Percentiles rank a stretch among this genome's conserved stretches.
Conservation (phyloP, 2,329 filamentous ascomycete genomes). For the Karstenula rhodostoma region DNA sequence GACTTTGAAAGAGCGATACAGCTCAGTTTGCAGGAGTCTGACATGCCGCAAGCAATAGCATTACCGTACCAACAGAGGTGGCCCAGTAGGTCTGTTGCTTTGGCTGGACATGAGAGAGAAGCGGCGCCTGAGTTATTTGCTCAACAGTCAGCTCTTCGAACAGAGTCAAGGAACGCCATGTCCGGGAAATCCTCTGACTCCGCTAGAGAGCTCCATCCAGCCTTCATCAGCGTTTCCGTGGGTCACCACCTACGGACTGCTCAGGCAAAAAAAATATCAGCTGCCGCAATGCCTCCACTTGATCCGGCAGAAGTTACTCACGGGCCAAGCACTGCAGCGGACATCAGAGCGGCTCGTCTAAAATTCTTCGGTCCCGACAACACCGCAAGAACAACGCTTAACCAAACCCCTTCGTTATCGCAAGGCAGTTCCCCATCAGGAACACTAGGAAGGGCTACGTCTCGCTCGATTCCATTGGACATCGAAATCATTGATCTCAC, state of each 20-base stretch:
- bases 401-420: not conserved
- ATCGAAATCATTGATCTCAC: slow-evolving; percentile 7
- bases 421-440: not conserved
- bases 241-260: not conserved
- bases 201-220: too few relatives aligned
- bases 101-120: not conserved
- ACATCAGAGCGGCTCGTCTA: slow-evolving; percentile 26
- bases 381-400: not conserved
- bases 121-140: too few relatives aligned
- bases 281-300: not conserved
- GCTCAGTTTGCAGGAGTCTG: slow-evolving; percentile 19
- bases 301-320: too few relatives aligned
- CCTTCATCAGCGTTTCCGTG: too few relatives aligned
- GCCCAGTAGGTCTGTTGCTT: not conserved
- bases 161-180: too few relatives aligned
- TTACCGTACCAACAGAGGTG: not conserved
- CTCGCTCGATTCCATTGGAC: not conserved
- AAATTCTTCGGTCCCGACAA: slow-evolving; percentile 15
- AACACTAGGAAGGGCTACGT: too few relatives aligned
- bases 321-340: not conserved
- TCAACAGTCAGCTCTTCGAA: too few relatives aligned
- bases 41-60: not conserved
- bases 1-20: slow-evolving; percentile 12
- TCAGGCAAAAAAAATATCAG: not conserved
- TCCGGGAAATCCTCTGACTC: too few relatives aligned